phyloP scores from a whole-genome alignment of 768 basidiomycete genomes.

The Ramaria rubella region DNA sequence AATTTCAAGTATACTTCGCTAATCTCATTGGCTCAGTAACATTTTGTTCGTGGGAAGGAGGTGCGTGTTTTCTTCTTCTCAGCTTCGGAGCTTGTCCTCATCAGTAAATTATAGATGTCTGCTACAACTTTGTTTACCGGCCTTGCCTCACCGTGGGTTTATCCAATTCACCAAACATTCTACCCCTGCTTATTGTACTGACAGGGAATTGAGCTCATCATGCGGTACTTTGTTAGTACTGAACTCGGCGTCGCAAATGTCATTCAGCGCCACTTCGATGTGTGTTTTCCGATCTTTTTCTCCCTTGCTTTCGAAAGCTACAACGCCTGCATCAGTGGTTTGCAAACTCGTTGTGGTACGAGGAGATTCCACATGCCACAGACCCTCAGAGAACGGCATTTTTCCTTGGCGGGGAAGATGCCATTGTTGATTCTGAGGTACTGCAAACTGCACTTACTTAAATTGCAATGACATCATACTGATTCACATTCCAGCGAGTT shows the following conservation, averaged over 20 bases:
- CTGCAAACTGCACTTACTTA: slow-evolving; percentile 13
- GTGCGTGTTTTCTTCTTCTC: slow-evolving; percentile 35
- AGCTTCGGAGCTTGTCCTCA: background rate
- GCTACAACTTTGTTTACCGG: slow-evolving; percentile 85
- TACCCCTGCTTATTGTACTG: slow-evolving; percentile 7
- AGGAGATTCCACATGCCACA: slow-evolving; percentile 77
- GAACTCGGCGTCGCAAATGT: slow-evolving; percentile 87
- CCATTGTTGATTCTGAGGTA: slow-evolving; percentile 70
- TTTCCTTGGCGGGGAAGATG: slow-evolving; percentile 77
- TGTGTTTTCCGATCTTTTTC: slow-evolving; percentile 9
- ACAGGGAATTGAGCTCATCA: slow-evolving; percentile 70
- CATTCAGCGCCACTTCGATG: slow-evolving; percentile 71
- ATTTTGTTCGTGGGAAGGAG: slow-evolving; percentile 93
- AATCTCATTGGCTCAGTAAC: slow-evolving; percentile 35
- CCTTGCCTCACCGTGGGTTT: slow-evolving; percentile 54
- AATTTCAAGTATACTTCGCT: background rate
- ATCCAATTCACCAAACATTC: slow-evolving; percentile 3
- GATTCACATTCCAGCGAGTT: slow-evolving; percentile 45
- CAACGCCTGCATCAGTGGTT: slow-evolving; percentile 43
- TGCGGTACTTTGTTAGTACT: slow-evolving; percentile 82
- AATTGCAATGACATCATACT: background rate
- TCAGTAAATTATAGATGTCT: slow-evolving; percentile 51
- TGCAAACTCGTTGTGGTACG: slow-evolving; percentile 83
- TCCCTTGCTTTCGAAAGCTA: background rate
- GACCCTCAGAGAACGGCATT: slow-evolving; percentile 63